Evolutionary conservation across 139 green algal genomes (phyloP).

Genomic region (Desmodesmus armatus): DNA sequence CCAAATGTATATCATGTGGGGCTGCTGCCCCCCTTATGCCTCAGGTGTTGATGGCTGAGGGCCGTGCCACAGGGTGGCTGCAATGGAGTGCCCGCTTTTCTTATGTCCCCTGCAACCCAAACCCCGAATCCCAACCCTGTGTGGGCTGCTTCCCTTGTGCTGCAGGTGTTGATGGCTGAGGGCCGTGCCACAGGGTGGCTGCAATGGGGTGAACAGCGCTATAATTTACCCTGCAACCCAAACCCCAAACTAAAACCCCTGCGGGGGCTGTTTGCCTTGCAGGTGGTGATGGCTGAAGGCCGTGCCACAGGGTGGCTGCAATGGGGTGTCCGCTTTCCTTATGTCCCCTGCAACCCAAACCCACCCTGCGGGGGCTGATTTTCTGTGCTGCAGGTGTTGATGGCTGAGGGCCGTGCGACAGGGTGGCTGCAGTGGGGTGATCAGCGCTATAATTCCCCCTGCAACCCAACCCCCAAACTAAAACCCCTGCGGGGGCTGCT

Average conservation of each 20-base stretch:
- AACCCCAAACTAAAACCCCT: too few species aligned
- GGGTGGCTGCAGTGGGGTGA: slow-evolving; percentile 94
- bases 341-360: too few species aligned
- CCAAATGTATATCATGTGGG: not conserved
- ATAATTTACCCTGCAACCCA: too few species aligned
- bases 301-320: slow-evolving; percentile 87
- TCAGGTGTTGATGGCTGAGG: slow-evolving; percentile 93
- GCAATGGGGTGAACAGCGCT: slow-evolving; percentile 86
- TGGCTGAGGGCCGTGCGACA: slow-evolving; percentile 86
- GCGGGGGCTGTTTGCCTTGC: slow-evolving; percentile 16
- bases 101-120: too few species aligned
- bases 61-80: slow-evolving; percentile 86
- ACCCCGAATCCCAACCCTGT: too few species aligned
- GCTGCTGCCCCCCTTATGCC: not conserved
- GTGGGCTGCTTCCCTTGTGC: too few species aligned
- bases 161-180: slow-evolving; percentile 91
- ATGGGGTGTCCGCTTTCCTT: too few species aligned
- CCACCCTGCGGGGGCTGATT: too few species aligned
- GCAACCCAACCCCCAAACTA: too few species aligned
- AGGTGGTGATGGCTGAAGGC: slow-evolving; percentile 93
- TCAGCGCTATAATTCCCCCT: slow-evolving; percentile 71
- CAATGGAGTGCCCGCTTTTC: slow-evolving; percentile 92
- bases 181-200: slow-evolving; percentile 90
- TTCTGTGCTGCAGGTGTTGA: slow-evolving; percentile 85
- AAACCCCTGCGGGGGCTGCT: not conserved